A percentile compares a stretch with the other conserved stretches of the same genome.
phyloP scores from a whole-genome alignment of 768 basidiomycete species.

The Russula earlei region DNA sequence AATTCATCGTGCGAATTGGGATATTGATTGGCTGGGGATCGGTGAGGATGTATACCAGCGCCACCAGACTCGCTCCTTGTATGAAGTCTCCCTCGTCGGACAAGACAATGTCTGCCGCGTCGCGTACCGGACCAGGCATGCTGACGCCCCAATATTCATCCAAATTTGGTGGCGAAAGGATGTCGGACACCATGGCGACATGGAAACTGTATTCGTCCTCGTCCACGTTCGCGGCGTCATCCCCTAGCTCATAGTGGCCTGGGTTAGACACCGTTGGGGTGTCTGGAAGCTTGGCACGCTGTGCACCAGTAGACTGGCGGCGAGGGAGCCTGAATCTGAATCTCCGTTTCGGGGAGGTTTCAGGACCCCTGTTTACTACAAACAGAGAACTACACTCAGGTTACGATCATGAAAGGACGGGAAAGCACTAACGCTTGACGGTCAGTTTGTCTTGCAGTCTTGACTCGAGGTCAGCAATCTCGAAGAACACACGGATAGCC shows the following conservation, averaged over 20 bases:
- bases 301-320: background rate
- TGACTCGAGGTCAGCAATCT: conserved; percentile 8
- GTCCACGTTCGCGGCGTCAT: background rate
- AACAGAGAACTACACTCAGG: background rate
- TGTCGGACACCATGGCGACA: conserved; percentile 1
- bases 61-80: conserved; percentile 5
- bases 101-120: background rate
- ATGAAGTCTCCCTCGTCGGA: background rate
- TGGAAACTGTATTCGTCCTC: conserved; percentile 9
- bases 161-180: background rate
- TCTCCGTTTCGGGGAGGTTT: conserved; percentile 4
- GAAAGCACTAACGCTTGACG: conserved; percentile 1
- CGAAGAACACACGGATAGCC: conserved; percentile 9
- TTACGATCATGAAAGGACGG: background rate
- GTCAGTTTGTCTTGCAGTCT: background rate
- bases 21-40: conserved; percentile 4
- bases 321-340: conserved; percentile 5
- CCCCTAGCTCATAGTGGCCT: background rate
- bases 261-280: background rate
- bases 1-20: background rate
- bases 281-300: background rate
- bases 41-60: conserved; percentile 5
- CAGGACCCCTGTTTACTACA: background rate
- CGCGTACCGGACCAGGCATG: conserved; percentile 4
- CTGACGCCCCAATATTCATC: conserved; percentile 8